Conservation (phyloP, 2,329 filamentous ascomycete genomes). For the Fulvia fulva region DNA sequence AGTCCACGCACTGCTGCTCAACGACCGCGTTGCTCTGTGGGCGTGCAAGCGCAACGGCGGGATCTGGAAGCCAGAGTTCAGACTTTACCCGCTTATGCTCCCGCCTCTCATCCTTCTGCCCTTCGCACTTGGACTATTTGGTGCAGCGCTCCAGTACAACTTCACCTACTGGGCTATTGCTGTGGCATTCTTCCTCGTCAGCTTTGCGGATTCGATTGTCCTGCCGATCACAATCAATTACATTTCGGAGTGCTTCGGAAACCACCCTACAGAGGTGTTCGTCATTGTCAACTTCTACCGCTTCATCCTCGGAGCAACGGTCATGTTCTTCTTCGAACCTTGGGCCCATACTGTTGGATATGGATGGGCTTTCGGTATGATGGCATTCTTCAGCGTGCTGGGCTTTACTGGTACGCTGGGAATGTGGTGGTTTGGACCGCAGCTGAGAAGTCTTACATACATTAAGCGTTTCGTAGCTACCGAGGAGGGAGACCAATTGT, state of each 20-base stretch:
- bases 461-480: not conserved
- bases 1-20: slow-evolving; percentile 37
- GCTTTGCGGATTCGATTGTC: slow-evolving; percentile 33
- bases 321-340: slow-evolving; percentile 8
- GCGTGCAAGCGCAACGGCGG: slow-evolving; percentile 30
- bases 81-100: slow-evolving; percentile 33
- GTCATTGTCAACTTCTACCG: slow-evolving; percentile 33
- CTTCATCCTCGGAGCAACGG: slow-evolving; percentile 8
- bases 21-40: slow-evolving; percentile 39
- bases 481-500: not conserved
- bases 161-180: slow-evolving; percentile 41
- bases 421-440: not conserved
- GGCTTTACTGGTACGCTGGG: not conserved
- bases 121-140: slow-evolving; percentile 28
- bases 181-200: slow-evolving; percentile 40
- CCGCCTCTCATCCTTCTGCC: slow-evolving; percentile 34
- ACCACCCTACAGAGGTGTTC: slow-evolving; percentile 37
- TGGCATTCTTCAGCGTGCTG: not conserved
- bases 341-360: slow-evolving; percentile 11
- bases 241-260: slow-evolving; percentile 34
- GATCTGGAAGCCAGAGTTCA: slow-evolving; percentile 40
- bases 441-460: not conserved
- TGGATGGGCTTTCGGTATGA: slow-evolving; percentile 14
- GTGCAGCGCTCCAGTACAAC: slow-evolving; percentile 40
- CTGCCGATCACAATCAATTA: slow-evolving; percentile 36